Evolutionary conservation across 2,329 filamentous ascomycete genomes (phyloP).

Genomic region (Podosphaera fusca): DNA sequence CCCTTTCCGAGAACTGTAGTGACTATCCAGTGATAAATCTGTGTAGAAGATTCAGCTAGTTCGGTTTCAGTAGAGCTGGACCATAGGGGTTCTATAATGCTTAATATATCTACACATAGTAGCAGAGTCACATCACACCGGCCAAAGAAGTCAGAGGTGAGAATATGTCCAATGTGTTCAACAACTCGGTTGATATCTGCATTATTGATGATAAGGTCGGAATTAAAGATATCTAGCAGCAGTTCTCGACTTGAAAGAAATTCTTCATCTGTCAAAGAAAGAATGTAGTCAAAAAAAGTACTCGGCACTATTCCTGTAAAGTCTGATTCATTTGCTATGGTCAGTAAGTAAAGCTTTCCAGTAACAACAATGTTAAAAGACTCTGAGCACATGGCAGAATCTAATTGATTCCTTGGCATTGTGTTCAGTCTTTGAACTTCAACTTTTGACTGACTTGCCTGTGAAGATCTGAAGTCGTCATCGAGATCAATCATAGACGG

Average conservation of each 20-base stretch:
- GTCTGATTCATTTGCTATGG: constrained; percentile 8
- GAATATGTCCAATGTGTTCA: constrained; percentile 26
- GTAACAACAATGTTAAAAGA: constrained; percentile 11
- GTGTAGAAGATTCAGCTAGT: constrained; percentile 41
- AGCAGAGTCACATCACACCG: constrained; percentile 52
- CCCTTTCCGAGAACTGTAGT: constrained; percentile 41
- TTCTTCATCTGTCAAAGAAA: constrained; percentile 27
- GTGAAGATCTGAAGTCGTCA: constrained; percentile 22
- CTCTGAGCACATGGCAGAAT: constrained; percentile 9
- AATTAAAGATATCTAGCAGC: constrained; percentile 27
- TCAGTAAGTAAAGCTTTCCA: constrained; percentile 9
- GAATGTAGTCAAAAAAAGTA: constrained; percentile 25
- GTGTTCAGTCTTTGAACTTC: constrained; percentile 21
- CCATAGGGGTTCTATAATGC: constrained; percentile 19
- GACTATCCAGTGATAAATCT: constrained; percentile 62
- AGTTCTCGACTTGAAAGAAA: constrained; percentile 28
- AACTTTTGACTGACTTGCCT: constrained; percentile 29
- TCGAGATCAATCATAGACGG: constrained; percentile 45
- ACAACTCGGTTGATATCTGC: constrained; percentile 26
- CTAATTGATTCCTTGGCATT: constrained; percentile 21
- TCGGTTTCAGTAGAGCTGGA: constrained; percentile 19
- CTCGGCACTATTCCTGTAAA: constrained; percentile 24
- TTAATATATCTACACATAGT: constrained; percentile 43
- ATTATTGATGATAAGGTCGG: constrained; percentile 26
- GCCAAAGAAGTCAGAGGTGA: constrained; percentile 36